Conservation (phyloP, 2,329 filamentous ascomycete genomes). For the Colletotrichum sp. region DNA sequence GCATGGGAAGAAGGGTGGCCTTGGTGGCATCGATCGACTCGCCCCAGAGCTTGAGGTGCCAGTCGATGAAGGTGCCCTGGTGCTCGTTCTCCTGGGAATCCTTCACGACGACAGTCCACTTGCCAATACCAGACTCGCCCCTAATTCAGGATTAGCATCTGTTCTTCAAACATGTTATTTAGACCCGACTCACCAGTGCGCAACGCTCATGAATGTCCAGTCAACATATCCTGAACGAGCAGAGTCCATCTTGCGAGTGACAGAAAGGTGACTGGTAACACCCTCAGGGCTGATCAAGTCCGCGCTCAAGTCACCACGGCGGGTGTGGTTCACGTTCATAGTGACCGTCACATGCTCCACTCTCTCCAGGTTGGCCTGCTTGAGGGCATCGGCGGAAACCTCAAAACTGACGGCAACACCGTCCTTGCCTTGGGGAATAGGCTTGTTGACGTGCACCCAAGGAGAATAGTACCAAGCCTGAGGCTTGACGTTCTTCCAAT, state of each 20-base stretch:
- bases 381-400: constrained; percentile 81
- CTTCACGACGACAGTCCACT: constrained; percentile 89
- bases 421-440: constrained; percentile 82
- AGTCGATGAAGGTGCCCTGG: constrained; percentile 83
- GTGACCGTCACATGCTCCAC: constrained; percentile 96
- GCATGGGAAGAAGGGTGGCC: constrained; percentile 79
- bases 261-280: constrained; percentile 83
- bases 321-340: constrained; percentile 91
- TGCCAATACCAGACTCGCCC: constrained; percentile 88
- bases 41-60: constrained; percentile 94
- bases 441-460: constrained; percentile 88
- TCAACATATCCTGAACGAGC: constrained; percentile 77
- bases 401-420: constrained; percentile 83
- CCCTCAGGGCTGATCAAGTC: constrained; percentile 87
- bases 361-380: constrained; percentile 80
- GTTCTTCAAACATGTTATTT: too few species aligned
- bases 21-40: constrained; percentile 80
- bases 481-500: constrained; percentile 88
- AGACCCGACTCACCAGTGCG: constrained; percentile 74
- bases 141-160: constrained; percentile 42
- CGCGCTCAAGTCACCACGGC: constrained; percentile 89
- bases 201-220: constrained; percentile 99
- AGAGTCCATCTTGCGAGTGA: constrained; percentile 72
- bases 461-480: constrained; percentile 95
- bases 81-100: constrained; percentile 81